Percentiles rank a stretch among this genome's conserved stretches.
Conservation (phyloP, 495 filamentous ascomycete species). For the Staphylotrichum tortipilum region DNA sequence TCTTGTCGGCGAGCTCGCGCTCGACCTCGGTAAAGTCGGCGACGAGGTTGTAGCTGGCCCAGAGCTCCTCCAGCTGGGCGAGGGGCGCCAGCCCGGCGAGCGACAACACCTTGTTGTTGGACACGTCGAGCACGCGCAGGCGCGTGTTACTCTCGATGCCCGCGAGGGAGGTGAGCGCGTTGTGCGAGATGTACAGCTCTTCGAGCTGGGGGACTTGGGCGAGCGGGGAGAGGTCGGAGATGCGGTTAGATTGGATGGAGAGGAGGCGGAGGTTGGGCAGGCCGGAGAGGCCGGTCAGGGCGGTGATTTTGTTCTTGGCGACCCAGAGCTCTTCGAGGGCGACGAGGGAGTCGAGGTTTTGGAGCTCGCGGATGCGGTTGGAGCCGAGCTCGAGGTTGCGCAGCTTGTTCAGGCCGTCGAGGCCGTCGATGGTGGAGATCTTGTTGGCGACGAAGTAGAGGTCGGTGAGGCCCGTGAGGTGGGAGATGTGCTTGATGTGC, state of each 20-base stretch:
- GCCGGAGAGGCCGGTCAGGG: constrained; percentile 62
- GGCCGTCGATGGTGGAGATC: constrained; percentile 74
- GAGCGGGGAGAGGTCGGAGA: constrained; percentile 71
- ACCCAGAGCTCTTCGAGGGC: constrained; percentile 86
- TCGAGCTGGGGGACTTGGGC: constrained; percentile 67
- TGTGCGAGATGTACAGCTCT: constrained; percentile 98
- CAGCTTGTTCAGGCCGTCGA: constrained; percentile 65
- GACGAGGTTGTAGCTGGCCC: constrained; percentile 86
- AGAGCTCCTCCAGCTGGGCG: constrained; percentile 74
- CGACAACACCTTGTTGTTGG: constrained; percentile 74
- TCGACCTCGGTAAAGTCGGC: constrained; percentile 76
- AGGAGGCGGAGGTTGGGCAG: constrained; percentile 78
- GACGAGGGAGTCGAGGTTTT: constrained; percentile 71
- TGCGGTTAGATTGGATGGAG: constrained; percentile 94
- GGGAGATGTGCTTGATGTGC: constrained; percentile 83
- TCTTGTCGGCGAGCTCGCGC: constrained; percentile 64
- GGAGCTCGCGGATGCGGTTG: constrained; percentile 83
- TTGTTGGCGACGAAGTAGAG: constrained; percentile 95
- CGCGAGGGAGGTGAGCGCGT: constrained; percentile 68
- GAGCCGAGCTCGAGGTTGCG: constrained; percentile 83
- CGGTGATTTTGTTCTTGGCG: constrained; percentile 94
- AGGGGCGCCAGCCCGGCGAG: constrained; percentile 63
- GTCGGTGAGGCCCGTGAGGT: constrained; percentile 71
- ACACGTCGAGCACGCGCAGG: constrained; percentile 78
- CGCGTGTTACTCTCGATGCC: constrained; percentile 63